Percentiles rank a stretch among this genome's conserved stretches.
phyloP scores from a whole-genome alignment of 352 stramenopile species.

The Globisporangium cederbergense region DNA sequence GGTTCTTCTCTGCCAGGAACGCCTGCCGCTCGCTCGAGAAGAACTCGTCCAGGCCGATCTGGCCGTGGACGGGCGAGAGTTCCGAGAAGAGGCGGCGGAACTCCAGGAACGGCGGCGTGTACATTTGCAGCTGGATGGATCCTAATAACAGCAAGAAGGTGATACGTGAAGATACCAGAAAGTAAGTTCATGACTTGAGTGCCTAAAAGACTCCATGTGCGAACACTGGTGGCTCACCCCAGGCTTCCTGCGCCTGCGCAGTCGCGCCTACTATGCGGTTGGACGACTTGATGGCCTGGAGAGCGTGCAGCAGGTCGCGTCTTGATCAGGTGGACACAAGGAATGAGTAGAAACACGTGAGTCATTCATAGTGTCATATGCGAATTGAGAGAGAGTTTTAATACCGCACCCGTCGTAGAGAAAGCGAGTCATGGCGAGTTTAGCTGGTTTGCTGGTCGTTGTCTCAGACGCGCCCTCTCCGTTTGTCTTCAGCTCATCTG shows the following conservation, averaged over 20 bases:
- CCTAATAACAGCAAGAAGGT: slow-evolving; percentile 17
- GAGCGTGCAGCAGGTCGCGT: slow-evolving; percentile 53
- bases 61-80: slow-evolving; percentile 40
- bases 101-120: slow-evolving; percentile 34
- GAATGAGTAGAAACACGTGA: neutral
- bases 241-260: slow-evolving; percentile 18
- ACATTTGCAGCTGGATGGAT: slow-evolving; percentile 61
- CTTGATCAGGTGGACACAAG: slow-evolving; percentile 20
- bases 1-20: slow-evolving; percentile 63
- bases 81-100: slow-evolving; percentile 48
- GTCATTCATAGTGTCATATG: neutral
- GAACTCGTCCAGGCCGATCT: slow-evolving; percentile 68
- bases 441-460: neutral
- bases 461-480: neutral
- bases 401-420: slow-evolving; percentile 57
- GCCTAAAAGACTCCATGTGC: neutral
- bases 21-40: slow-evolving; percentile 46
- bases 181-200: too few relatives aligned
- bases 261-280: slow-evolving; percentile 32
- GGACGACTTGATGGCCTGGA: slow-evolving; percentile 55
- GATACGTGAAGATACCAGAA: neutral
- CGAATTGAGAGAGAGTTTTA: neutral
- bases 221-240: slow-evolving; percentile 20
- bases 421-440: slow-evolving; percentile 33
- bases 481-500: neutral